Evolutionary conservation across 352 stramenopile genomes (phyloP).

Genomic region (Pythium aristosporum): DNA sequence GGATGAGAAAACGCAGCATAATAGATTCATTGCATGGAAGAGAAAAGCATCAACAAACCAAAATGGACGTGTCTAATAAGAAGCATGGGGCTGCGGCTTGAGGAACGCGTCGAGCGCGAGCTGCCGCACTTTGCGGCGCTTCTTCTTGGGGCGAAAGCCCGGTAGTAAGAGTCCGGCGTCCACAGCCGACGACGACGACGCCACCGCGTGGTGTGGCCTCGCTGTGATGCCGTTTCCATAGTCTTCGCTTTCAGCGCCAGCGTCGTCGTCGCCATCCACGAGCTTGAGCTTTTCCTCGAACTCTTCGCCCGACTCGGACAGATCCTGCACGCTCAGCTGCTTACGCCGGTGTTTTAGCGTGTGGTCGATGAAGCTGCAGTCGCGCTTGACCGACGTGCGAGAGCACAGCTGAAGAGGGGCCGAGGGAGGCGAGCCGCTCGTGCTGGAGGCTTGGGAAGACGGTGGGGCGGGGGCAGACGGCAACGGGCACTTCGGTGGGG

Average conservation of each 20-base stretch:
- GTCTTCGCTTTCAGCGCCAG: not conserved
- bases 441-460: constrained; percentile 1
- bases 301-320: constrained; percentile 45
- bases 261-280: constrained; percentile 18
- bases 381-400: constrained; percentile 57
- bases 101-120: constrained; percentile 56
- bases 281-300: constrained; percentile 25
- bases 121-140: constrained; percentile 51
- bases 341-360: constrained; percentile 18
- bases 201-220: not conserved
- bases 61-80: constrained; percentile 15
- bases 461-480: not conserved
- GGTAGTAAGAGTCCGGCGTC: constrained; percentile 25
- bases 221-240: not conserved
- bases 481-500: not conserved
- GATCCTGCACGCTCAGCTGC: constrained; percentile 31
- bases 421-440: constrained; percentile 9
- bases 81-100: constrained; percentile 19
- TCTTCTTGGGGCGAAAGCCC: constrained; percentile 37
- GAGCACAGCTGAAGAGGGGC: constrained; percentile 33
- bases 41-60: too few species aligned
- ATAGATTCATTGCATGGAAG: not conserved
- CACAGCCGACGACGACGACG: not conserved
- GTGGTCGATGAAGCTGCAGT: constrained; percentile 57
- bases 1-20: not conserved